Percentiles rank a stretch among this genome's conserved stretches.
These are phyloP conservation scores for Populus tremula DNA, from an alignment of 345 rosid species.

Conservation along the genomic window DNA sequence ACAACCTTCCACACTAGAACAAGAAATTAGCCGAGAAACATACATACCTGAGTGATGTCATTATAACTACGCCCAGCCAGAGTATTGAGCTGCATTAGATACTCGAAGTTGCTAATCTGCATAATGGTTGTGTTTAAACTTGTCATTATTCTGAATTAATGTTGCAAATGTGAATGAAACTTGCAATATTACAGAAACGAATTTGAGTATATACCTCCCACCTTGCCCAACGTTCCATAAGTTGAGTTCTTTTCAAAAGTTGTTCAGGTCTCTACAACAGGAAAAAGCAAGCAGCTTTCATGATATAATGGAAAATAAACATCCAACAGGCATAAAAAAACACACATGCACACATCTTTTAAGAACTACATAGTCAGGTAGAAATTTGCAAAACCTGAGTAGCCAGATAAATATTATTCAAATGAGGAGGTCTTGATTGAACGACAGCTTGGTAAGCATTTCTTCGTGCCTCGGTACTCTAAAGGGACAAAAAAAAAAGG, in stretches of 20 bases:
- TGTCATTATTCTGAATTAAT: constrained; percentile 10
- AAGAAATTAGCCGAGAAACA: neutral
- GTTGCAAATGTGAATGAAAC: constrained; percentile 11
- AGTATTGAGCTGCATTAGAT: constrained; percentile 91
- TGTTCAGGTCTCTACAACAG: constrained; percentile 88
- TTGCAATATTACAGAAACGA: constrained; percentile 9
- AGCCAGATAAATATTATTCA: constrained; percentile 87
- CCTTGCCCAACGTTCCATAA: constrained; percentile 99
- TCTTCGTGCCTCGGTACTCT: constrained; percentile 84
- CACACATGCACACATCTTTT: neutral
- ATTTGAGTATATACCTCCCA: constrained; percentile 73
- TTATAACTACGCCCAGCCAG: constrained; percentile 98
- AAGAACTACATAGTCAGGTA: neutral
- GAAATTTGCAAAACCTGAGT: constrained; percentile 68
- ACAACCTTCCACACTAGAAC: neutral
- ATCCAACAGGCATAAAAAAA: neutral
- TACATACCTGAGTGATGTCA: constrained; percentile 92
- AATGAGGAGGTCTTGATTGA: constrained; percentile 81
- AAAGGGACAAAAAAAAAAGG: neutral
- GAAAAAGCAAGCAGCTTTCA: constrained; percentile 10
- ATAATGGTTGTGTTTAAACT: constrained; percentile 22
- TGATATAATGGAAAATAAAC: neutral
- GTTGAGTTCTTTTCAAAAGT: constrained; percentile 86
- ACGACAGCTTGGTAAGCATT: constrained; percentile 93
- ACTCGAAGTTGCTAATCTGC: constrained; percentile 99